A percentile compares a stretch with the other conserved stretches of the same genome.
Evolutionary conservation across 768 basidiomycete species (phyloP).

Genomic region (Chalciporus chontae): DNA sequence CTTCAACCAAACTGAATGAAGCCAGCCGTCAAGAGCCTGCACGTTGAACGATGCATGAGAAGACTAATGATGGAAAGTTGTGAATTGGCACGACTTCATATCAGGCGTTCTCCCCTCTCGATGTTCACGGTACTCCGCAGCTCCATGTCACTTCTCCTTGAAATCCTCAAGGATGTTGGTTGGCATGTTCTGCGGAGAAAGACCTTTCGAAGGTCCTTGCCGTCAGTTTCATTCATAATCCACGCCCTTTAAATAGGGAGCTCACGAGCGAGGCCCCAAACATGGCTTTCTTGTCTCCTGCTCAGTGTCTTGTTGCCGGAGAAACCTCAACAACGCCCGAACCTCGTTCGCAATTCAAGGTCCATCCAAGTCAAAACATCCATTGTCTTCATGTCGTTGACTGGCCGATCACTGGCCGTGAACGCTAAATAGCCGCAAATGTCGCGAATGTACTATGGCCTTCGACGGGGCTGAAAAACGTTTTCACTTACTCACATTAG

Average conservation of each 20-base stretch:
- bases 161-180: slow-evolving; percentile 17
- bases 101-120: slow-evolving; percentile 5
- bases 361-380: slow-evolving; percentile 13
- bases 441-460: slow-evolving; percentile 12
- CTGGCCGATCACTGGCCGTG: slow-evolving; percentile 14
- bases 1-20: neutral
- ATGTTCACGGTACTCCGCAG: slow-evolving; percentile 21
- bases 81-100: slow-evolving; percentile 7
- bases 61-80: neutral
- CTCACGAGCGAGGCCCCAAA: slow-evolving; percentile 11
- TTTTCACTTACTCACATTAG: slow-evolving; percentile 15
- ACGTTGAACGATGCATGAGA: neutral
- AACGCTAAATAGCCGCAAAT: slow-evolving; percentile 11
- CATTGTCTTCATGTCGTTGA: slow-evolving; percentile 15
- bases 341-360: slow-evolving; percentile 30
- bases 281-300: slow-evolving; percentile 23
- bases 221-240: slow-evolving; percentile 10
- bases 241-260: slow-evolving; percentile 25
- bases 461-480: slow-evolving; percentile 12
- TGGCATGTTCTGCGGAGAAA: slow-evolving; percentile 18
- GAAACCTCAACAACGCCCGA: slow-evolving; percentile 22
- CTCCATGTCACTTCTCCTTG: slow-evolving; percentile 16
- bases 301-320: slow-evolving; percentile 21
- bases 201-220: slow-evolving; percentile 16
- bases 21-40: neutral